Evolutionary conservation across 257 asterid species (phyloP), one percentile per base, ranked within the genome.

Genomic region (Plantago ovata): DNA sequence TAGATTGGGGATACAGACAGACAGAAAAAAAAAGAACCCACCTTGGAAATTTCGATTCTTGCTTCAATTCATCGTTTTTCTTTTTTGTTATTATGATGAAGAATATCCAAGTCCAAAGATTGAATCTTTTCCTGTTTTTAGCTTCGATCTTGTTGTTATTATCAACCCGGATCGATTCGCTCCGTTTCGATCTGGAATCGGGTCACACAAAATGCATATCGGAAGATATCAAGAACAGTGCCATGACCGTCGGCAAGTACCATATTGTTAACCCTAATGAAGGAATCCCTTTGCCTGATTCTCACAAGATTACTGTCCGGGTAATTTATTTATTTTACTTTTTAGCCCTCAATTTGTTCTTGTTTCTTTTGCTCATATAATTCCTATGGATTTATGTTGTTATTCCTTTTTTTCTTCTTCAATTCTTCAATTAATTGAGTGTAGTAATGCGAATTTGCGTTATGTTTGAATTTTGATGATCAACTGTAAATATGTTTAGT

Each of bases 181-280:
- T 89, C 64, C 82, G 84, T 15, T 89, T 89, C 72, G 95, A 89
- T 64, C 72, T 89, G 68, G 76, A 77, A 56, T 69, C 95, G 60
- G 91, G 98, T 14, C 90, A 74, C 51, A 75, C 94, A 12, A 90
- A 87, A 73, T 90, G 98, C 68, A 90, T 90, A 74, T 66, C 96
- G 14, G 95, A 90, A 71, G 96, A 90, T 16, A 90, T 90, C 19
- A 78, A 74, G 74, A 63, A 60, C 71, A 81, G 79, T 63, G 68
- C 96, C 16, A 90, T 81, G 83, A 81, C 80, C 1, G 83, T 81
- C 36, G 89, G 89, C 2, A 81, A 76, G 44, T 81, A 81, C 59
- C 65, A 64, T 7, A 66, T 79, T 56, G 76, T 81, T 8, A 79
- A 76, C 59, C 73, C 60, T n/a, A 67, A 54, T 9, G 83, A 81